A percentile compares a stretch with the other conserved stretches of the same genome.
phyloP scores from a whole-genome alignment of 768 basidiomycete species.

The Asterophora parasitica region DNA sequence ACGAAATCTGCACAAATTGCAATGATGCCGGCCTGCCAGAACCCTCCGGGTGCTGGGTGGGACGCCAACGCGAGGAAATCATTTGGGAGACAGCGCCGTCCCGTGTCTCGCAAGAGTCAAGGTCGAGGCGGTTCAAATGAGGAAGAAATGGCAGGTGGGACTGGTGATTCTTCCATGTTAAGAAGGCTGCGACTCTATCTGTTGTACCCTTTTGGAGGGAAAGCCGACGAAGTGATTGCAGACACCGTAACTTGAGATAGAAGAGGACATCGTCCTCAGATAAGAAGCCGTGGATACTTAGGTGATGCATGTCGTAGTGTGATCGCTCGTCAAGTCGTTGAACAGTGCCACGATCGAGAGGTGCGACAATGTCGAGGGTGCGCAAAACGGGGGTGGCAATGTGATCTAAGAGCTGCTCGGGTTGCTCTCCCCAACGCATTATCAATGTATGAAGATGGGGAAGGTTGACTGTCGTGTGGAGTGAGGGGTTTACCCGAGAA shows the following conservation, averaged over 20 bases:
- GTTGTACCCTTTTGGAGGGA: neutral
- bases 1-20: no score
- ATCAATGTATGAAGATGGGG: neutral
- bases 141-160: neutral
- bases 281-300: neutral
- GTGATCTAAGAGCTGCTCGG: neutral
- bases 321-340: no score
- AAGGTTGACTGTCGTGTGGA: neutral
- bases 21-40: no score
- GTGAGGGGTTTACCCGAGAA: neutral
- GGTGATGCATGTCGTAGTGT: neutral
- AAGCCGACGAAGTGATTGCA: no score
- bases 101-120: neutral
- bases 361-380: neutral
- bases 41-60: no score
- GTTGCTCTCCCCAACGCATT: neutral
- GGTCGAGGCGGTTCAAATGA: neutral
- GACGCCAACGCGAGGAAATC: neutral
- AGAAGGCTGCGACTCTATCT: neutral
- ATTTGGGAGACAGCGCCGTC: neutral
- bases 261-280: neutral
- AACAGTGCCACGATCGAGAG: neutral
- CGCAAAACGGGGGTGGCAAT: neutral
- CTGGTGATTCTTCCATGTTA: neutral
- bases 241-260: no score